Percentiles rank a stretch among this genome's conserved stretches.
These are phyloP conservation scores for Nemania sp. DNA, from an alignment of 2,329 filamentous ascomycete genomes.

Conservation along the genomic window DNA sequence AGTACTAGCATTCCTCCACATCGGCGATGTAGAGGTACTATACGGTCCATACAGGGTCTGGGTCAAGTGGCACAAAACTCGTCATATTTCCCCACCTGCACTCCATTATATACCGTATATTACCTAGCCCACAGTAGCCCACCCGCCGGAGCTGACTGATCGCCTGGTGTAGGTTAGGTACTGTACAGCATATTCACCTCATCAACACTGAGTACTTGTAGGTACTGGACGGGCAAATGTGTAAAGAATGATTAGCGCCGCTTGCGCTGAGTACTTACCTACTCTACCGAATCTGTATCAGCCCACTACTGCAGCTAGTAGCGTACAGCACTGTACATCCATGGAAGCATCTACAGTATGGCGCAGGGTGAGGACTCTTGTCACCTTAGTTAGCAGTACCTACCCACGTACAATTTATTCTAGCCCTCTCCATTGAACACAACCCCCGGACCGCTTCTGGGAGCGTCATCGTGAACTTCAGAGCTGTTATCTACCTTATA, in stretches of 20 bases:
- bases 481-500: slow-evolving; percentile 3
- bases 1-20: background rate
- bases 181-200: too few species aligned
- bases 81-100: background rate
- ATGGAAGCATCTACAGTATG: background rate
- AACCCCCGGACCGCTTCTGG: slow-evolving; percentile 18
- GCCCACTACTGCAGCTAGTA: slow-evolving; percentile 1
- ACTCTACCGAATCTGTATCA: slow-evolving; percentile 18
- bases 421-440: slow-evolving; percentile 24
- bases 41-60: background rate
- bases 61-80: background rate
- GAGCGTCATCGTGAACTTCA: slow-evolving; percentile 38
- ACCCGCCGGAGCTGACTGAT: slow-evolving; percentile 16
- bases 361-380: background rate
- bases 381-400: background rate
- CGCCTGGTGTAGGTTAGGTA: too few species aligned
- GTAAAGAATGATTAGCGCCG: slow-evolving; percentile 16
- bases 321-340: background rate
- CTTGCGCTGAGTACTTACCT: slow-evolving; percentile 12
- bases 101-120: background rate
- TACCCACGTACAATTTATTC: slow-evolving; percentile 17
- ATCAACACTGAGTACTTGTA: background rate
- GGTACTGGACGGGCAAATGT: background rate
- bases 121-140: background rate
- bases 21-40: too few species aligned